A percentile compares a stretch with the other conserved stretches of the same genome.
phyloP scores from a whole-genome alignment of 129 eudicot species.

The Helianthus tuberosus region DNA sequence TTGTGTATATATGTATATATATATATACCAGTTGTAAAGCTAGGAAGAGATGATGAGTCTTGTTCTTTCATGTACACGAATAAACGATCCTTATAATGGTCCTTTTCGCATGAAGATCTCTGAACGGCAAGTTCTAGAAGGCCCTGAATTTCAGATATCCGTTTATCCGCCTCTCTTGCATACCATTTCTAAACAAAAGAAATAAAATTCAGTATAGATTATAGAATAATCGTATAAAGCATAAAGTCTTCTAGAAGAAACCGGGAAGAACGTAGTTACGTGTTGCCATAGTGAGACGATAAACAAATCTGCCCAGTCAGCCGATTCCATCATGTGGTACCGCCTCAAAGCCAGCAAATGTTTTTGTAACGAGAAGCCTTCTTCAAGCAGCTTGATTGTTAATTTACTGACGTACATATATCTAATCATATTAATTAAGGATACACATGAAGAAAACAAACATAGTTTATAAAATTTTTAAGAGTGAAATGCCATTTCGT shows the following conservation, averaged over 20 bases:
- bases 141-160: slow-evolving; percentile 84
- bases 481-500: no score
- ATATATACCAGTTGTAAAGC: slow-evolving; percentile 61
- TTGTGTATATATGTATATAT: not conserved
- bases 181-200: slow-evolving; percentile 64
- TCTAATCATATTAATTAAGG: slow-evolving; percentile 72
- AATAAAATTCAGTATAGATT: slow-evolving; percentile 33
- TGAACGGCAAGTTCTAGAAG: slow-evolving; percentile 76
- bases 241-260: not conserved
- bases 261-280: slow-evolving; percentile 39
- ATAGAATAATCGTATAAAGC: slow-evolving; percentile 16
- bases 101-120: slow-evolving; percentile 94
- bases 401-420: slow-evolving; percentile 80
- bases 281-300: slow-evolving; percentile 69
- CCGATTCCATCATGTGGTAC: slow-evolving; percentile 96
- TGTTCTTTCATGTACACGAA: slow-evolving; percentile 65
- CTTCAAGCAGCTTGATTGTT: slow-evolving; percentile 83
- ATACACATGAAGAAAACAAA: not conserved
- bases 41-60: slow-evolving; percentile 38
- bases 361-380: slow-evolving; percentile 79
- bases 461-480: not conserved
- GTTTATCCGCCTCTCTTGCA: slow-evolving; percentile 59
- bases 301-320: slow-evolving; percentile 98
- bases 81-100: slow-evolving; percentile 68
- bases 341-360: slow-evolving; percentile 78